Base-by-base conservation (phyloP, 176 grass and related monocot species). In the Lolium multiflorum region DNA sequence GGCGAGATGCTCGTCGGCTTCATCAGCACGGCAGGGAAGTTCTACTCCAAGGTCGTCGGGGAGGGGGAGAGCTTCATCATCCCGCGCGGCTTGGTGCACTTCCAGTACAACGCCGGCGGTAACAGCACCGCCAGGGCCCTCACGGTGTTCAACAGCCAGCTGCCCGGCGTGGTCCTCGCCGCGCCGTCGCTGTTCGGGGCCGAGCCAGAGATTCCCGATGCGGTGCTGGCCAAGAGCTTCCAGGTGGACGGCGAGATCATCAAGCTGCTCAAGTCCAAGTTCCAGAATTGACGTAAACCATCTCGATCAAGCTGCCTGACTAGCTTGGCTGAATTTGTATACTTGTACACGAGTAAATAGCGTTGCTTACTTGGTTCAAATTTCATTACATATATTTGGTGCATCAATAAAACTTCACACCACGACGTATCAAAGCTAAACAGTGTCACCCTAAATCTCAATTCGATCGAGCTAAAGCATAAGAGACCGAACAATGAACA, bases 71-170 rank as follows among this genome's bases (percentile, higher is more conserved):
- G 22, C 43, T 98, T 98, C 60, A 82, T 91, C 3, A 91, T 94
- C 50, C 95, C 95, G 24, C 86, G 83, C 50, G 95, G 95, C 8
- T 56, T 95, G 63, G 17, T 95, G 25, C 95, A 98, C 89, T 98
- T 95, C 85, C 89, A 98, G 84, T 93, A 85, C 73, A 98, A 98
- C 85, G 46, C 78, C 7, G 91, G 86, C 10, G 3, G 8, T 4
- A 22, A 0, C 11, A 5, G 1, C 24, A 4, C 76, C 14, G 92
- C 92, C 0, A n/a, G 82, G 9, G 92, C 91, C 11, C 71, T 94
- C 28, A 94, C 92, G 7, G 66, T 90, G 22, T 97, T 97, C 91
- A 91, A 97, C 78, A 94, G 92, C 89, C 91, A 97, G 92, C 77
- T 89, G 1, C 95, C 92, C 2, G 95, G 92, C n/a, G 87, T 93